phyloP scores from a whole-genome alignment of 352 stramenopile genomes.

The Globisporangium nunn region DNA sequence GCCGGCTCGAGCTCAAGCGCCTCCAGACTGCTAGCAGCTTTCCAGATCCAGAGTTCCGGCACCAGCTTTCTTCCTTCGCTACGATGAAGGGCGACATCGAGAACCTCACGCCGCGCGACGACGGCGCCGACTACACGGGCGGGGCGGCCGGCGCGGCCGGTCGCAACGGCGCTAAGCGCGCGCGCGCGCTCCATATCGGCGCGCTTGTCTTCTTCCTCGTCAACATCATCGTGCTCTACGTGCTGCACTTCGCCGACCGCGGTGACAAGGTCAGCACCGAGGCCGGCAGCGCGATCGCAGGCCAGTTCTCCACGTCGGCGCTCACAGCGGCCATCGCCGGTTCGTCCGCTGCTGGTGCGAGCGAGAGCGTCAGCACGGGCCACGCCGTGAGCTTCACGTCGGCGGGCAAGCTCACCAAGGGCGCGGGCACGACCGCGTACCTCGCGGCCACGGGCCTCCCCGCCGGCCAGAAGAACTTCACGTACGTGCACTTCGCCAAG shows the following conservation, averaged over 20 bases:
- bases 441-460: conserved; percentile 41
- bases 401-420: conserved; percentile 39
- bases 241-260: conserved; percentile 73
- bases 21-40: too few relatives aligned
- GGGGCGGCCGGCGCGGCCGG: conserved; percentile 1
- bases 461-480: conserved; percentile 34
- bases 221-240: conserved; percentile 82
- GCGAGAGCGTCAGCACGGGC: conserved; percentile 22
- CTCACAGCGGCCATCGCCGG: conserved; percentile 15
- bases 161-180: conserved; percentile 9
- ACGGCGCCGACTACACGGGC: conserved; percentile 25
- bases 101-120: conserved; percentile 40
- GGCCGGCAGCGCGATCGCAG: conserved; percentile 19
- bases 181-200: conserved; percentile 25
- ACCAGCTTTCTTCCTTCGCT: too few relatives aligned
- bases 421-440: conserved; percentile 68
- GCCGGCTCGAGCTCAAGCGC: not conserved
- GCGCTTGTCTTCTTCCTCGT: conserved; percentile 52
- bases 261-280: conserved; percentile 17
- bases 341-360: conserved; percentile 1
- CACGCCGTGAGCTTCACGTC: conserved; percentile 57
- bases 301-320: conserved; percentile 29
- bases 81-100: conserved; percentile 18
- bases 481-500: conserved; percentile 54
- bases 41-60: too few relatives aligned